Conservation (phyloP, 345 rosid genomes). For the Carallia brachiata region DNA sequence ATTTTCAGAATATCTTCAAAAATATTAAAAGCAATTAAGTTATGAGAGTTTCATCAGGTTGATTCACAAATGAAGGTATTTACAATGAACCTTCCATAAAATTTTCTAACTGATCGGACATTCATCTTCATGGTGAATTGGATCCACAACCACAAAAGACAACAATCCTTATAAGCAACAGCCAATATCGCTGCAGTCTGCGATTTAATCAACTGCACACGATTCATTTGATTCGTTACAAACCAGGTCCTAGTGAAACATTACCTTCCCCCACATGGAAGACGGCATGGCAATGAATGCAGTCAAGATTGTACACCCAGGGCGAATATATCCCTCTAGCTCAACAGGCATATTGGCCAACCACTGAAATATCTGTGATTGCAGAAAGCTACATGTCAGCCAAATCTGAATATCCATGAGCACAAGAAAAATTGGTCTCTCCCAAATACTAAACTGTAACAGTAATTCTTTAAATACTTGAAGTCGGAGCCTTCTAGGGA, state of each 20-base stretch:
- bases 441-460: slow-evolving; percentile 64
- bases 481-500: slow-evolving; percentile 97
- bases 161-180: too few relatives aligned
- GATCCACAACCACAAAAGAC: neutral
- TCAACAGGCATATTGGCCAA: slow-evolving; percentile 96
- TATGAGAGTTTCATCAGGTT: too few relatives aligned
- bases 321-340: slow-evolving; percentile 94
- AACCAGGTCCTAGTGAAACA: neutral
- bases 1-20: too few relatives aligned
- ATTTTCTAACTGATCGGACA: too few relatives aligned
- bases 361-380: slow-evolving; percentile 85
- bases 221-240: slow-evolving; percentile 4
- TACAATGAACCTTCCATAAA: too few relatives aligned
- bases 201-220: neutral
- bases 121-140: too few relatives aligned
- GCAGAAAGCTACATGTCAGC: slow-evolving; percentile 27
- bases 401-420: slow-evolving; percentile 27
- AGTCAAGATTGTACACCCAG: slow-evolving; percentile 95
- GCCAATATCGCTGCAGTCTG: neutral
- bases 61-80: too few relatives aligned
- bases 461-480: slow-evolving; percentile 77
- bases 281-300: slow-evolving; percentile 81
- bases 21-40: too few relatives aligned
- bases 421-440: slow-evolving; percentile 10
- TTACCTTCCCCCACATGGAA: slow-evolving; percentile 87